Percentiles rank a stretch among this genome's conserved stretches.
phyloP scores from a whole-genome alignment of 805 yeast genomes.

The Spathaspora arborariae region DNA sequence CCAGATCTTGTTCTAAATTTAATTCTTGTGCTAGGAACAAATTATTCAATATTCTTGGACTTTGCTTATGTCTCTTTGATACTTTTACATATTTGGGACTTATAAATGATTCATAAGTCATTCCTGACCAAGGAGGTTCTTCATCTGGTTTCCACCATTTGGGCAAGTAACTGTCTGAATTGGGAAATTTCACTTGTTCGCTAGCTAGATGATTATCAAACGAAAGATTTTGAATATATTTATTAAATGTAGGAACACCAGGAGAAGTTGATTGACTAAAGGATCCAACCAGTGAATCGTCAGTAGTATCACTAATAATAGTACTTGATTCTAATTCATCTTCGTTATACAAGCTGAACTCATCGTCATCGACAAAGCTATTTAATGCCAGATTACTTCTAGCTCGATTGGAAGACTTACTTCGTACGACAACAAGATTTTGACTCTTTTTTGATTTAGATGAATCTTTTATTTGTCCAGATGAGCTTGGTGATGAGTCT shows the following conservation, averaged over 20 bases:
- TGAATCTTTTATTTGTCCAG: not conserved
- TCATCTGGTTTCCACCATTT: constrained; percentile 8
- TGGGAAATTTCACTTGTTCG: constrained; percentile 15
- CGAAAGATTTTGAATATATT: not conserved
- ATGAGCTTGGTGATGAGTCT: not conserved
- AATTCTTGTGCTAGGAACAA: constrained; percentile 67
- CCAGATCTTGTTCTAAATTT: constrained; percentile 6
- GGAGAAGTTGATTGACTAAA: not conserved
- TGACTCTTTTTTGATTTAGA: not conserved
- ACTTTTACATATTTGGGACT: constrained; percentile 56
- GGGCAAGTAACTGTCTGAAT: constrained; percentile 8
- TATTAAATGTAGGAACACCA: not conserved
- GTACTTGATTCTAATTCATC: constrained; percentile 15
- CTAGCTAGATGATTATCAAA: constrained; percentile 10
- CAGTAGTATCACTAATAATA: constrained; percentile 2
- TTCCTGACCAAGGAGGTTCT: constrained; percentile 26
- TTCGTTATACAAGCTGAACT: constrained; percentile 19
- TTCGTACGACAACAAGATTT: not conserved
- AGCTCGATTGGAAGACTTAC: not conserved
- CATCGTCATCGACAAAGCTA: constrained; percentile 19
- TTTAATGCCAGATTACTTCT: not conserved
- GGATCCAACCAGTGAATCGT: constrained; percentile 1
- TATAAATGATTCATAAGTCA: constrained; percentile 34
- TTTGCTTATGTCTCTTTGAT: constrained; percentile 42
- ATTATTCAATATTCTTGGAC: constrained; percentile 46